These are phyloP conservation scores for Globisporangium nodosum DNA, from an alignment of 352 stramenopile species.

Conservation along the genomic window DNA sequence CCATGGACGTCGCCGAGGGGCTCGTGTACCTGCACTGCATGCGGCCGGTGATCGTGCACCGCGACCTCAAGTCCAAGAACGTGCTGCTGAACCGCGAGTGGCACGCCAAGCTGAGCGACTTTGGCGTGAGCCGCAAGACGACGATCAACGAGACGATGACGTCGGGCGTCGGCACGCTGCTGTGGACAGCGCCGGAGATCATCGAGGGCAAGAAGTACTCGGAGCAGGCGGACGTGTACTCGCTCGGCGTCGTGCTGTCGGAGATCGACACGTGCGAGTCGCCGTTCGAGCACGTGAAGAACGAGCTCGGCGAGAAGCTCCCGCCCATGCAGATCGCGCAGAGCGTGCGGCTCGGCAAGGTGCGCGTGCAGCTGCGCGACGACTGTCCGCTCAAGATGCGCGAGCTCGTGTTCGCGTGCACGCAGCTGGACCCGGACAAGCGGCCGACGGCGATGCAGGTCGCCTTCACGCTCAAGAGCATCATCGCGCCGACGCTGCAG, in stretches of 20 bases:
- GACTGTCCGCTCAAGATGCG: conserved; percentile 54
- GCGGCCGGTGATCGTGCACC: conserved; percentile 70
- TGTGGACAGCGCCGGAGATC: conserved; percentile 88
- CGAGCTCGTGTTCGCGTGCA: conserved; percentile 51
- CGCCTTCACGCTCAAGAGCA: conserved; percentile 68
- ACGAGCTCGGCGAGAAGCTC: conserved; percentile 38
- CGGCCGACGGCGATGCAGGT: conserved; percentile 68
- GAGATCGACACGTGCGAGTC: conserved; percentile 68
- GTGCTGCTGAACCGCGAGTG: conserved; percentile 65
- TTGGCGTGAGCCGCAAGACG: conserved; percentile 76
- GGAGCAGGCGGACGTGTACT: conserved; percentile 87
- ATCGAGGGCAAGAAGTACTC: conserved; percentile 83
- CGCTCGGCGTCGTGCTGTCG: conserved; percentile 76
- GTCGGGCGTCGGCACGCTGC: conserved; percentile 68
- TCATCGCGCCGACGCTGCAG: conserved; percentile 48
- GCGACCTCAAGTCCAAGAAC: conserved; percentile 87
- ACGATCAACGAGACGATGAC: conserved; percentile 72
- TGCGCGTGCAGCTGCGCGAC: conserved; percentile 40
- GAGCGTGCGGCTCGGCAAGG: conserved; percentile 46
- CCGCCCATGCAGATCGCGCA: conserved; percentile 71
- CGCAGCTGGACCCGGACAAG: conserved; percentile 53
- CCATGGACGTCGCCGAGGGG: conserved; percentile 76
- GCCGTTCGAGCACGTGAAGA: conserved; percentile 50
- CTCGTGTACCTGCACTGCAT: conserved; percentile 82
- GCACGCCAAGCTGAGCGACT: conserved; percentile 84